Percentiles rank a stretch among this genome's conserved stretches.
Conservation (phyloP, 495 filamentous ascomycete species). For the Symbiotaphrina buchneri region DNA sequence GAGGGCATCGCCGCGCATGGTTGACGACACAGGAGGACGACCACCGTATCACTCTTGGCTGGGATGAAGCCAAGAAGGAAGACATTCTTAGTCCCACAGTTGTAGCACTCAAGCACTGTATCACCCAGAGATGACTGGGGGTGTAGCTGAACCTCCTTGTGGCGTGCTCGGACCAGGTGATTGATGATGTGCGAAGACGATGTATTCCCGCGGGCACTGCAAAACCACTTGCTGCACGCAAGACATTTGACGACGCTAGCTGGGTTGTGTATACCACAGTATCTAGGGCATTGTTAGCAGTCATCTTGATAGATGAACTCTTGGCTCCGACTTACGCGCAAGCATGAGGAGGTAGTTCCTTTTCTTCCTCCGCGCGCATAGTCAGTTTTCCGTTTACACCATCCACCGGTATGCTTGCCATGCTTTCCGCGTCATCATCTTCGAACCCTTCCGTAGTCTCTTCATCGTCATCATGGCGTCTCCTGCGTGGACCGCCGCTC, state of each 20-base stretch:
- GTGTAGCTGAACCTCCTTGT: constrained; percentile 97
- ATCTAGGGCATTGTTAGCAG: constrained; percentile 25
- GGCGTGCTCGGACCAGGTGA: constrained; percentile 86
- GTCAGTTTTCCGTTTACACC: constrained; percentile 44
- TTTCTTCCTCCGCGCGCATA: constrained; percentile 55
- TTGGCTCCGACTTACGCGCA: constrained; percentile 54
- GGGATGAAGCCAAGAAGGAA: constrained; percentile 99
- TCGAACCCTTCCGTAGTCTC: constrained; percentile 65
- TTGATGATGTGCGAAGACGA: constrained; percentile 97
- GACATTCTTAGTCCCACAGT: constrained; percentile 97
- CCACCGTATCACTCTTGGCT: constrained; percentile 96
- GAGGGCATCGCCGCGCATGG: constrained; percentile 87
- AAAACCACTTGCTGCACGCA: constrained; percentile 96
- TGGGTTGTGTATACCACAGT: constrained; percentile 93
- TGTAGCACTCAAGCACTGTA: constrained; percentile 96
- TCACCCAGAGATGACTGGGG: constrained; percentile 89
- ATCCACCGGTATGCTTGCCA: constrained; percentile 66
- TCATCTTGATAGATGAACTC: not conserved
- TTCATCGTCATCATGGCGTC: constrained; percentile 67
- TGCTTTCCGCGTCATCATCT: constrained; percentile 81
- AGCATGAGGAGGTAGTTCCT: constrained; percentile 82
- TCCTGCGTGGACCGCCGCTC: constrained; percentile 34
- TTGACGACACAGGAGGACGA: constrained; percentile 89
- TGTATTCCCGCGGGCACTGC: constrained; percentile 89
- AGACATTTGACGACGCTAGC: constrained; percentile 92